Evolutionary conservation across 805 yeast genomes (phyloP).

Genomic region (Metschnikowia matae): DNA sequence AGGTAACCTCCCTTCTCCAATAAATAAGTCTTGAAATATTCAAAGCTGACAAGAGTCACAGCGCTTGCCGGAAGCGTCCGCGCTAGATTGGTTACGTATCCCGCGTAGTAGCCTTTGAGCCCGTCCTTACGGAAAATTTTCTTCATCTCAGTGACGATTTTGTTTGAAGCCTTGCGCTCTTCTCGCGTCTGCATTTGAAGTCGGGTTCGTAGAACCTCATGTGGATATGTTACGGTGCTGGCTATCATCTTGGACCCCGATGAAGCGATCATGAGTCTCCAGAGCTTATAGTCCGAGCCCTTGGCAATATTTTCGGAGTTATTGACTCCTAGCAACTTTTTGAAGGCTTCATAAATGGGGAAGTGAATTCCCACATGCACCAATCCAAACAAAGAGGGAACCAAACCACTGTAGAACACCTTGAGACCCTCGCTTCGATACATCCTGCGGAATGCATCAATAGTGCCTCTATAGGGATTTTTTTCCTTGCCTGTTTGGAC

Average conservation of each 20-base stretch:
- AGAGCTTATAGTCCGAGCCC: conserved; percentile 16
- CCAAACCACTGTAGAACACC: conserved; percentile 83
- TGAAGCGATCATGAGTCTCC: conserved; percentile 53
- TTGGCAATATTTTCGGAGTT: conserved; percentile 10
- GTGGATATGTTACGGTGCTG: conserved; percentile 87
- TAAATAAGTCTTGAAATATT: conserved; percentile 62
- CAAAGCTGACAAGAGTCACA: conserved; percentile 90
- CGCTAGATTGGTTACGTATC: conserved; percentile 77
- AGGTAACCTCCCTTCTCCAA: conserved; percentile 29
- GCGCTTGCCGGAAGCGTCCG: conserved; percentile 95
- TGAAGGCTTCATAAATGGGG: conserved; percentile 85
- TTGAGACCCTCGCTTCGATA: conserved; percentile 70
- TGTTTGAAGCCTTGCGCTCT: conserved; percentile 19
- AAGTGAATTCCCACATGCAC: conserved; percentile 94
- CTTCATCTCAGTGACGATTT: conserved; percentile 29
- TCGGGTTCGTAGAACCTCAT: conserved; percentile 88
- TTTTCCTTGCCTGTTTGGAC: conserved; percentile 54
- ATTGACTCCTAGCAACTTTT: conserved; percentile 27
- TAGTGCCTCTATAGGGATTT: conserved; percentile 64
- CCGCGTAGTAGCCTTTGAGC: conserved; percentile 78
- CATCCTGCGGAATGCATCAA: conserved; percentile 82
- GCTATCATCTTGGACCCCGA: conserved; percentile 85
- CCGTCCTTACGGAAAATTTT: conserved; percentile 65
- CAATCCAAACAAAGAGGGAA: conserved; percentile 87
- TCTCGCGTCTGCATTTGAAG: conserved; percentile 60